Base-by-base conservation (phyloP, 352 stramenopile genomes). In the Phytophthora parvispora region DNA sequence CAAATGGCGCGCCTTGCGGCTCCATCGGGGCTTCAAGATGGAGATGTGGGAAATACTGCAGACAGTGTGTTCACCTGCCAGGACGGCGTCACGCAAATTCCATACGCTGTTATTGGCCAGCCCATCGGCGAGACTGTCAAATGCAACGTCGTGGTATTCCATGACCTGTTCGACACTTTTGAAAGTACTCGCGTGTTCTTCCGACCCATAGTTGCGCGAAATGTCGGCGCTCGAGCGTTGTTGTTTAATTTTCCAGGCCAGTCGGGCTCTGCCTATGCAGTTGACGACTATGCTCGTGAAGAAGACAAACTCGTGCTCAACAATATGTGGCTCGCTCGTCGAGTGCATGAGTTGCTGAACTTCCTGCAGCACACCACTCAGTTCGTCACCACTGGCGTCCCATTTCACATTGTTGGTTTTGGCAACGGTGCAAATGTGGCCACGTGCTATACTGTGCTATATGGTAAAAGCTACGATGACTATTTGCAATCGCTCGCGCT, bases 131-230 rank as follows among this genome's bases (percentile, higher is more conserved):
- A 75, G 12, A 83, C 72, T 4, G 58, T 69, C n/a, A 94, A 91
- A 29, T 93, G 87, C 64, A 98, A 96, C 64, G 70, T 98, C 40
- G 80, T 98, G 7, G 87, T 98, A 3, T 93, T 98, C 56, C 89
- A 98, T 57, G 94, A 98, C 60, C 86, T 98, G 6, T 98, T 98
- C 65, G 94, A 98, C 69, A 98, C 93, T 1, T 75, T 96, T 43
- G 94, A 98, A 45, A 91, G 86, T 60, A 97, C 88, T 13, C 86
- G 90, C 49, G 89, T 98, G 1, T 94, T 98, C 20, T 96, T 98
- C 43, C 82, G 89, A 25, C 69, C 88, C 3, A 77, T 98, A 25
- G 56, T 97, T 5, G 79, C 84, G 3, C 80, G 88, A 51, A 82
- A 97, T 43, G 71, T 92, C 6, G 95, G 92, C 6, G 88, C 89